phyloP scores from a whole-genome alignment of 1,139 yeast species.

The Protomyces lactucae-debilis region DNA sequence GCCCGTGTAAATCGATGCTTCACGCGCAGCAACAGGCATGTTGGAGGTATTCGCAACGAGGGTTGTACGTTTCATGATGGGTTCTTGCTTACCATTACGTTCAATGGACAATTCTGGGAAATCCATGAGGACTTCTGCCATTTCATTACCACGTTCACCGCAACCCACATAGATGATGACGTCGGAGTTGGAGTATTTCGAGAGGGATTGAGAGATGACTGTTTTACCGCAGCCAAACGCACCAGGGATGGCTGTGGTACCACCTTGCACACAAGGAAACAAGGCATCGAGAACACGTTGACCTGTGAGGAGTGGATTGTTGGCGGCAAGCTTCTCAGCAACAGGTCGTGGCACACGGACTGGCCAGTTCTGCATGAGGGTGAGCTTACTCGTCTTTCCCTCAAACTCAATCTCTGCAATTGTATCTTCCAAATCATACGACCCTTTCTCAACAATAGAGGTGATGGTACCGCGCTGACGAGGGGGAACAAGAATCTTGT shows the following conservation, averaged over 20 bases:
- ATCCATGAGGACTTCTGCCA: conserved; percentile 99
- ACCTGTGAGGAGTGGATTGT: conserved; percentile 92
- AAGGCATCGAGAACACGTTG: conserved; percentile 97
- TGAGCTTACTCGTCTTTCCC: conserved; percentile 71
- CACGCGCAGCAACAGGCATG: conserved; percentile 99
- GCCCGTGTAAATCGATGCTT: conserved; percentile 98
- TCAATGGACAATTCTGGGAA: conserved; percentile 96
- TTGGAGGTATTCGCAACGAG: conserved; percentile 97
- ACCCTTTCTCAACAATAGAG: conserved; percentile 80
- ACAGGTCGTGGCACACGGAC: conserved; percentile 99
- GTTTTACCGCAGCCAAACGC: conserved; percentile 99
- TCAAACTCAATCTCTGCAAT: conserved; percentile 91
- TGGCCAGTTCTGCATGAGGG: conserved; percentile 99
- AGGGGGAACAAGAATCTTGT: conserved; percentile 92
- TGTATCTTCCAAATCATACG: conserved; percentile 83
- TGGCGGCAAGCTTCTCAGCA: conserved; percentile 85
- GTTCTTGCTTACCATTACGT: conserved; percentile 87
- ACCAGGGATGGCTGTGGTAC: conserved; percentile 99
- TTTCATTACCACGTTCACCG: conserved; percentile 96
- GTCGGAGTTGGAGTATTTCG: conserved; percentile 95
- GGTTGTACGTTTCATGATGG: conserved; percentile 98
- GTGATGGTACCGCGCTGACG: conserved; percentile 97
- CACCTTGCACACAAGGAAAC: conserved; percentile 99
- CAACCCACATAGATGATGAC: conserved; percentile 89
- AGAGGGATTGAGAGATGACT: conserved; percentile 93